These are phyloP conservation scores for Trametes cubensis DNA, from an alignment of 768 basidiomycete species.

Conservation along the genomic window DNA sequence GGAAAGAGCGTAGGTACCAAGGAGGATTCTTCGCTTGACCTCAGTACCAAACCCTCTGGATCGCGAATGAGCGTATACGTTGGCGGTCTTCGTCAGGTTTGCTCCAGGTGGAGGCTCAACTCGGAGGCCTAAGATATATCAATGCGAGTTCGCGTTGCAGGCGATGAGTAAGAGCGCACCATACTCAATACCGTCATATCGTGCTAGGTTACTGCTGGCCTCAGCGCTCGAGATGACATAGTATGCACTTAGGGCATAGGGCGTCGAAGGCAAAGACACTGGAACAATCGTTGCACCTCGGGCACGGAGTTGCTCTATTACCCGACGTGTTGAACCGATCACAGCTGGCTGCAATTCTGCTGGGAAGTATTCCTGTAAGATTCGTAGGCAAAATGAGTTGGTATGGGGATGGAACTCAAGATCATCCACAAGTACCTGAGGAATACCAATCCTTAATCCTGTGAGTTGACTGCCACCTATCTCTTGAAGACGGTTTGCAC, in stretches of 20 bases:
- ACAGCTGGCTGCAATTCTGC: constrained; percentile 56
- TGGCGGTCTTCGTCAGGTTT: constrained; percentile 51
- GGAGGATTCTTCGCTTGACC: constrained; percentile 81
- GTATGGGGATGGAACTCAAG: neutral
- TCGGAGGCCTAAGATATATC: constrained; percentile 48
- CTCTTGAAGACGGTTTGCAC: neutral
- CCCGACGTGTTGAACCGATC: constrained; percentile 45
- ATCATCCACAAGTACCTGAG: constrained; percentile 51
- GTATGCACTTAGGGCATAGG: constrained; percentile 86
- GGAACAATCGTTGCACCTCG: constrained; percentile 71
- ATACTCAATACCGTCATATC: constrained; percentile 87
- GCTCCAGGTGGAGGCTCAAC: constrained; percentile 45
- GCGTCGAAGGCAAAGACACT: constrained; percentile 70
- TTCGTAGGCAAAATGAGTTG: too few species aligned
- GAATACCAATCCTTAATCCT: constrained; percentile 74
- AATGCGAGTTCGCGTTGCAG: neutral
- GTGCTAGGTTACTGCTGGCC: constrained; percentile 87
- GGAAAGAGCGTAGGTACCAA: constrained; percentile 90
- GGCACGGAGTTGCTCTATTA: constrained; percentile 45
- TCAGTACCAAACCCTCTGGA: constrained; percentile 78
- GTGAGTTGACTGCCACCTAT: constrained; percentile 34
- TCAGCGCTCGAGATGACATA: constrained; percentile 96
- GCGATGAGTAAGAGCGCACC: constrained; percentile 47
- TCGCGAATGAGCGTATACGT: constrained; percentile 68
- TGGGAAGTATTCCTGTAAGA: constrained; percentile 76